Evolutionary conservation across 2,329 filamentous ascomycete genomes (phyloP), one percentile per base, ranked within the genome.

Genomic region (Neonectria coccinea): DNA sequence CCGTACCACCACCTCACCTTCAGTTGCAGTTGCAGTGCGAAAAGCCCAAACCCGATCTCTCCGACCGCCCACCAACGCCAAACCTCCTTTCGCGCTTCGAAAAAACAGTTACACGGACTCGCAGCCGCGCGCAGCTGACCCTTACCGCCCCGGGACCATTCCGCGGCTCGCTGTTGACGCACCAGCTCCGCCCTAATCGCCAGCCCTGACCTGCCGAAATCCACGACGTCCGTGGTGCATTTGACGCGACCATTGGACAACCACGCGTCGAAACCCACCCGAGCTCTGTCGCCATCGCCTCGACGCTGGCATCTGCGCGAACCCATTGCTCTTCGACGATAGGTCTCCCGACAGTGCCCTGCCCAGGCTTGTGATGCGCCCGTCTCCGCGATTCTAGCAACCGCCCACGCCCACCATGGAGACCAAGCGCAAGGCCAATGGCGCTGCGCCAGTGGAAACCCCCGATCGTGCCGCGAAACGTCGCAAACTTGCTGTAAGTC

Each of bases 391-490:
- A 76, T 57, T 64, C 44, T 65, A 66, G 60, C 62, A 33, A 69
- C 66, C 51, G 60, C 62, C 60, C 60, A 61, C 63, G 61, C 59
- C 67, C 68, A 77, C 67, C 51, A 88, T 88, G 86, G 86, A 88
- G 69, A 81, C 80, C 75, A 88, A 88, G 79, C 84, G 86, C 69
- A 88, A 88, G 73, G 84, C 84, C 55, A 83, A 83, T 73, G 81
- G 82, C 66, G 76, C 78, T 62, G 79, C 80, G 60, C 66, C 76
- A 55, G 78, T 78, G 51, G 85, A 87, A 62, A 77, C 78, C 62
- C 82, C 84, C 57, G 85, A 88, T 71, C 84, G 86, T 73, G 82
- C 83, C 59, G 79, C 83, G 7, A 89, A 89, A 80, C 82, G 86
- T 72, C 84, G 84, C 76, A 88, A 79, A 82, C 75, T 79, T 79